Evolutionary conservation across 495 filamentous ascomycete genomes (phyloP).

Genomic region (Penicillium tannophilum): DNA sequence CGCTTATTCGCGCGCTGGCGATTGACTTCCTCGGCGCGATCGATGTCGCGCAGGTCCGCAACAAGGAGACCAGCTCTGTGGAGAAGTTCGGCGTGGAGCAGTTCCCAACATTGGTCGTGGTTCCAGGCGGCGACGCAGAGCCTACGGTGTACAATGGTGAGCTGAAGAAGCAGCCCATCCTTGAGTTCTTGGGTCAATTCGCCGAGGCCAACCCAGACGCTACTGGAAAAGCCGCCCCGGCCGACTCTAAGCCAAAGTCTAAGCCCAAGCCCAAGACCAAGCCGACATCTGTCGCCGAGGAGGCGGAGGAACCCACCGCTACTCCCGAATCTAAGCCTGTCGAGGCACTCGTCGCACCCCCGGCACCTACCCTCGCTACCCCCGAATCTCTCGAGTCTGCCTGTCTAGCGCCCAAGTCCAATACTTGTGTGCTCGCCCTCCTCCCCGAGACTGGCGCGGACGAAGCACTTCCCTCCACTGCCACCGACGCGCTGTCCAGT

Average conservation of each 20-base stretch:
- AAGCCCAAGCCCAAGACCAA: slow-evolving; percentile 52
- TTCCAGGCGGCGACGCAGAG: slow-evolving; percentile 72
- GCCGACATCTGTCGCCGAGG: slow-evolving; percentile 42
- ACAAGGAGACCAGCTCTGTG: slow-evolving; percentile 74
- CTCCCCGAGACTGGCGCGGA: slow-evolving; percentile 59
- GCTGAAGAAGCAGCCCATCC: slow-evolving; percentile 80
- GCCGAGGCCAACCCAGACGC: slow-evolving; percentile 71
- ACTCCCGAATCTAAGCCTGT: slow-evolving; percentile 48
- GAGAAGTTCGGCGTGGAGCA: slow-evolving; percentile 73
- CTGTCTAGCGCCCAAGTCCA: slow-evolving; percentile 75
- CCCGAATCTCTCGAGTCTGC: slow-evolving; percentile 61
- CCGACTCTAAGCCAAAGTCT: slow-evolving; percentile 46
- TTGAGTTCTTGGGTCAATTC: slow-evolving; percentile 79
- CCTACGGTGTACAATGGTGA: slow-evolving; percentile 78
- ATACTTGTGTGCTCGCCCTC: slow-evolving; percentile 84
- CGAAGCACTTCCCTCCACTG: slow-evolving; percentile 43
- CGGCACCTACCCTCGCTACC: slow-evolving; percentile 55
- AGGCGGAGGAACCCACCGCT: slow-evolving; percentile 46
- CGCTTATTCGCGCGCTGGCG: slow-evolving; percentile 80
- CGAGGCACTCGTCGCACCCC: slow-evolving; percentile 44
- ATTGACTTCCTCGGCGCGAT: slow-evolving; percentile 89
- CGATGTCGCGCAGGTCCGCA: slow-evolving; percentile 79
- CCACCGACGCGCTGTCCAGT: slow-evolving; percentile 59
- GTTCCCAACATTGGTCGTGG: slow-evolving; percentile 79
- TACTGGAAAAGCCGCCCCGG: slow-evolving; percentile 46